phyloP scores from a whole-genome alignment of 2,329 filamentous ascomycete genomes.

The Stemphylium lycopersici region DNA sequence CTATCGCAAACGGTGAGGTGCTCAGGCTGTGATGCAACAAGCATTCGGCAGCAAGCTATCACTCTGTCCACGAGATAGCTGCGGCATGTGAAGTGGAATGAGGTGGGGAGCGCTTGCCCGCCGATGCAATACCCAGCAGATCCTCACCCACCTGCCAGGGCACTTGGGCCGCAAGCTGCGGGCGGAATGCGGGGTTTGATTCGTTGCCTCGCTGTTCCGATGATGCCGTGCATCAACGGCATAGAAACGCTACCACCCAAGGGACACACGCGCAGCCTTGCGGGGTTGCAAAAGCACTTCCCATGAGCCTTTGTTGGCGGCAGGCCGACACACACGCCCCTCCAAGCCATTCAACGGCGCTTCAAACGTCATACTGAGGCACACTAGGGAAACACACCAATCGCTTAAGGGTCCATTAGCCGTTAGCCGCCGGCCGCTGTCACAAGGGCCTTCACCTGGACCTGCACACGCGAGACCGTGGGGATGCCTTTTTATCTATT shows the following conservation, averaged over 20 bases:
- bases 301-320: not conserved
- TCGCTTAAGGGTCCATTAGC: constrained; percentile 17
- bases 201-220: constrained; percentile 19
- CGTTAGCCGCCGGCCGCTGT: constrained; percentile 1
- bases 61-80: not conserved
- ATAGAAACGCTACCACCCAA: constrained; percentile 5
- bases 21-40: not conserved
- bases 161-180: constrained; percentile 26
- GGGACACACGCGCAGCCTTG: constrained; percentile 16
- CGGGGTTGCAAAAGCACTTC: constrained; percentile 14
- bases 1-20: not conserved
- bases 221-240: constrained; percentile 2
- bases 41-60: not conserved
- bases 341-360: constrained; percentile 8
- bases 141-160: constrained; percentile 14
- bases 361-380: constrained; percentile 23
- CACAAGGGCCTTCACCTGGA: not conserved
- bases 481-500: no score
- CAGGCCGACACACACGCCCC: no score
- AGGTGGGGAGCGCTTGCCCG: constrained; percentile 26
- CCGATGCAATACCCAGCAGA: constrained; percentile 4
- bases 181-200: constrained; percentile 24
- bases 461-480: no score
- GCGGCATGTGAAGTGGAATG: constrained; percentile 16
- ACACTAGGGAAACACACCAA: constrained; percentile 15